phyloP scores from a whole-genome alignment of 257 asterid species.

The Salvia miltiorrhiza region DNA sequence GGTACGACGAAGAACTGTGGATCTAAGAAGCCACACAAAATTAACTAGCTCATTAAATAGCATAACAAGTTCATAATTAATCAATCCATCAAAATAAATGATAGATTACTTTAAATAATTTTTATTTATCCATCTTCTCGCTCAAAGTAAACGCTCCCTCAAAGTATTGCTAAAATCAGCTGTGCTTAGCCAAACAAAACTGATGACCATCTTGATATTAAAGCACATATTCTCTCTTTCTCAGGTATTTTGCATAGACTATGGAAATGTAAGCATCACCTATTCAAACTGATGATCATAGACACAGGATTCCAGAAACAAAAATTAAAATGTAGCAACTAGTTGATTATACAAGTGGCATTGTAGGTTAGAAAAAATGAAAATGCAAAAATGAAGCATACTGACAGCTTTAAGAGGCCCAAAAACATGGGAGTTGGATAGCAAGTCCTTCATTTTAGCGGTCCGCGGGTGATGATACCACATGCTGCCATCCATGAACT shows the following conservation, averaged over 20 bases:
- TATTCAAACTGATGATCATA: no score
- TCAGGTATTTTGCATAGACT: not conserved
- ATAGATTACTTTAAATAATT: no score
- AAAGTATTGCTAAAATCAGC: not conserved
- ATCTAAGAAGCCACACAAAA: conserved; percentile 37
- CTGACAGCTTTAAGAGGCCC: conserved; percentile 62
- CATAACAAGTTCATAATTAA: no score
- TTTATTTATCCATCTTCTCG: no score
- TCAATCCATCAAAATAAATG: not conserved
- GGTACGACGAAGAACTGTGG: conserved; percentile 59
- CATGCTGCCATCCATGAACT: conserved; percentile 90
- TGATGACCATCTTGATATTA: not conserved
- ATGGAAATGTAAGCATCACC: no score
- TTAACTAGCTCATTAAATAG: not conserved
- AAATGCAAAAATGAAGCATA: not conserved
- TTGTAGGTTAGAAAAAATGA: no score
- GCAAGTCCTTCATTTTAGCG: conserved; percentile 48
- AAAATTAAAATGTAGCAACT: not conserved
- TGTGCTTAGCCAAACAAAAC: not conserved
- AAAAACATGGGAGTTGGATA: conserved; percentile 38
- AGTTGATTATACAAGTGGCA: no score
- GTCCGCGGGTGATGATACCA: conserved; percentile 96
- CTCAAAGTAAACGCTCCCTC: no score
- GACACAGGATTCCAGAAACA: no score
- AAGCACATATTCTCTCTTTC: not conserved